Conservation (phyloP, 2,329 filamentous ascomycete species). For the Cladosporium velox region DNA sequence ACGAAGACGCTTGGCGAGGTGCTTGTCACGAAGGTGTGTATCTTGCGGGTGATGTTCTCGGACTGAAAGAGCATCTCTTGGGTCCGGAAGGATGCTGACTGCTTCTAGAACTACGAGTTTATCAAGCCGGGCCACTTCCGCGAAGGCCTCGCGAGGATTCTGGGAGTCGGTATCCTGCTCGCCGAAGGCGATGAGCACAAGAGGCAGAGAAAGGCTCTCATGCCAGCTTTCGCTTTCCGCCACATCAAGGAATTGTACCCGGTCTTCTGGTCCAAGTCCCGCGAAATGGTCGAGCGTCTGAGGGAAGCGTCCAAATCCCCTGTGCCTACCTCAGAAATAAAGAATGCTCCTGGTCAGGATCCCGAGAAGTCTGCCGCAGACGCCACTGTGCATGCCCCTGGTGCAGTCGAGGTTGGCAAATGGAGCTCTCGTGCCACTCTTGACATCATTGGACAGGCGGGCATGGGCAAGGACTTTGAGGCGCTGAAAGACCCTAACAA, state of each 20-base stretch:
- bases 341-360: conserved; percentile 37
- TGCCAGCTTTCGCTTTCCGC: conserved; percentile 53
- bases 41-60: not conserved
- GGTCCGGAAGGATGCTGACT: not conserved
- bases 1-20: conserved; percentile 53
- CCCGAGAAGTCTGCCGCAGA: conserved; percentile 85
- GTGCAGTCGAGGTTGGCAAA: conserved; percentile 46
- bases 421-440: conserved; percentile 56
- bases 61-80: too few species aligned
- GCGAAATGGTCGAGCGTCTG: conserved; percentile 42
- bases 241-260: conserved; percentile 54
- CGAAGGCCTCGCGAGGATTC: conserved; percentile 60
- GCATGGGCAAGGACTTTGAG: conserved; percentile 59
- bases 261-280: conserved; percentile 52
- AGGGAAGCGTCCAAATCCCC: conserved; percentile 37
- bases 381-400: conserved; percentile 53
- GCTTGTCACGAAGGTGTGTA: conserved; percentile 45
- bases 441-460: conserved; percentile 60
- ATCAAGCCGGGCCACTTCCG: conserved; percentile 51
- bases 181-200: conserved; percentile 92
- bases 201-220: conserved; percentile 52
- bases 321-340: conserved; percentile 14
- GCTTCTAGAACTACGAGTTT: conserved; percentile 40
- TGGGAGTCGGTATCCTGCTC: conserved; percentile 73
- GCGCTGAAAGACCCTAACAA: conserved; percentile 54